Evolutionary conservation across 345 rosid species (phyloP), one percentile per base, ranked within the genome.

Genomic region (Lepidium sativum): DNA sequence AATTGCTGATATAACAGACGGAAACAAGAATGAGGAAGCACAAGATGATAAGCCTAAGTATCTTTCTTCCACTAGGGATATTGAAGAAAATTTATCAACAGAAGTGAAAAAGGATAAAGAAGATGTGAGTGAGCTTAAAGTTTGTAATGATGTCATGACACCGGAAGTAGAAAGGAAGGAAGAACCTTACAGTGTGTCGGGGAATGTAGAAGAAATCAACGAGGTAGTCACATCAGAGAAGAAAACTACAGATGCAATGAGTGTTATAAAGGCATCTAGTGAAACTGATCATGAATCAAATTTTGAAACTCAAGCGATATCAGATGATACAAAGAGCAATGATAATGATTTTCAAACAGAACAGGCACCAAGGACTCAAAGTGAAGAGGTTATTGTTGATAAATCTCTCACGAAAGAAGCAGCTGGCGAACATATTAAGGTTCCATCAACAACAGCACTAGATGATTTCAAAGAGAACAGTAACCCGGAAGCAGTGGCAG

Each of bases 11-110:
- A 61, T 15, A 50, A 63, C 51, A 70, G 67, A 60, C 17, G 58
- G 8, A 62, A 71, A 63, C 35, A 68, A 71, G 70, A 31, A 4
- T 31, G 67, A 49, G 15, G 73, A 54, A 44, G 67, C 39, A 34
- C 76, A 73, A 43, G 65, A 54, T 51, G 78, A 52, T 49, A 73
- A 48, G 23, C n/a, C 13, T n/a, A 6, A 8, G 39, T 67, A 15
- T 13, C 25, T 31, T 16, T 49, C 54, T 39, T 63, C 47, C 10
- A 13, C 49, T 35, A 58, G 31, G 38, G 50, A 48, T 13, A 10
- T 0, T 0, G 49, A 33, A 57, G 67, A 70, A 53, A 27, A 2
- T 0, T 9, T 45, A 41, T 12, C 41, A 25, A 32, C 57, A 37
- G 17, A 53, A 62, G 34, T 54, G 51, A 54, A 63, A 1, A 31